These are phyloP conservation scores for Pythium aquatile DNA, from an alignment of 352 stramenopile genomes.

Conservation along the genomic window DNA sequence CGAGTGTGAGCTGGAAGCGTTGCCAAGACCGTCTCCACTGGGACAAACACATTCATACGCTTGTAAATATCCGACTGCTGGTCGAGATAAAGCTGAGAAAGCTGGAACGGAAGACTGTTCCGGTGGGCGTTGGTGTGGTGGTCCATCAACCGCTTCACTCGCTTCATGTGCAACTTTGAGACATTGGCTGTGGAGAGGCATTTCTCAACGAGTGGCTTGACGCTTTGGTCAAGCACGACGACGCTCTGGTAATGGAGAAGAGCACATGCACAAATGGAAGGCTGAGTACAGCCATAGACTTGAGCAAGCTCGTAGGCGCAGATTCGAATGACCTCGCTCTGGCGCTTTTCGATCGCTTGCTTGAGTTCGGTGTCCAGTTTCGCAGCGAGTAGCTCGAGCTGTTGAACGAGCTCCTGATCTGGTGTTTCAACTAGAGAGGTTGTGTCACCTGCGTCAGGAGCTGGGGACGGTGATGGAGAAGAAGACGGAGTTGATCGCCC, in stretches of 20 bases:
- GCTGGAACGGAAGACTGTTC: slow-evolving; percentile 61
- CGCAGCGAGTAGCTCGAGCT: not conserved
- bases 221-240: slow-evolving; percentile 31
- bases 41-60: slow-evolving; percentile 43
- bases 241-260: slow-evolving; percentile 68
- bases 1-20: slow-evolving; percentile 38
- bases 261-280: slow-evolving; percentile 47
- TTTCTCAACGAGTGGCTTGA: slow-evolving; percentile 34
- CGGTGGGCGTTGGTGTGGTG: slow-evolving; percentile 39
- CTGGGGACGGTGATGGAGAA: not conserved
- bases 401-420: slow-evolving; percentile 7
- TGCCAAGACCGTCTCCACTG: slow-evolving; percentile 42
- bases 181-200: slow-evolving; percentile 41
- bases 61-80: slow-evolving; percentile 67
- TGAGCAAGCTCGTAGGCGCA: slow-evolving; percentile 64
- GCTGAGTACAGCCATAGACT: slow-evolving; percentile 42
- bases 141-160: slow-evolving; percentile 35
- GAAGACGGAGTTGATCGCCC: slow-evolving; percentile 12
- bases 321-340: slow-evolving; percentile 32
- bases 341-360: slow-evolving; percentile 45
- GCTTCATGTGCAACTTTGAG: slow-evolving; percentile 49
- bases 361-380: slow-evolving; percentile 19
- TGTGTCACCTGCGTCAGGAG: not conserved
- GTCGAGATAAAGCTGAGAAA: slow-evolving; percentile 64
- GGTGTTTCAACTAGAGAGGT: slow-evolving; percentile 5